Conservation (phyloP, 208 protist genomes). For the Leishmania gerbilli region DNA sequence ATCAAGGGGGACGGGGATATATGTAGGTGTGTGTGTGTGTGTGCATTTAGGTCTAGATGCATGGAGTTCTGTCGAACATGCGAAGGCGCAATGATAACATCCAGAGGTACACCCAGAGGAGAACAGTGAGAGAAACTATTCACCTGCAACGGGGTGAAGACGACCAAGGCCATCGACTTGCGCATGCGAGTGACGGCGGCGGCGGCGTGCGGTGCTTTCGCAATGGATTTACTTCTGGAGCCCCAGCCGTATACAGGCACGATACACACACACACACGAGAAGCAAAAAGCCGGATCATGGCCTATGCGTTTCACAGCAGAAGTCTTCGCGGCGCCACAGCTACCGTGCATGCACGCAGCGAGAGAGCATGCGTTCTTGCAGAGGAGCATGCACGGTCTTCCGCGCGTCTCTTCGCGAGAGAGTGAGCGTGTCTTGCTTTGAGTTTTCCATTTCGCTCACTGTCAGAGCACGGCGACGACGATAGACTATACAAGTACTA, state of each 20-base stretch:
- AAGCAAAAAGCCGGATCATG: background rate
- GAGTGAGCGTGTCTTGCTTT: background rate
- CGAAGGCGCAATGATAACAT: background rate
- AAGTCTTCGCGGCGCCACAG: background rate
- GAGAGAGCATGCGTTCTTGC: background rate
- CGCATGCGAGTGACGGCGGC: background rate
- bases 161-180: background rate
- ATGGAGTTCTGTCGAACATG: background rate
- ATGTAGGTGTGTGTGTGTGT: background rate
- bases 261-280: background rate
- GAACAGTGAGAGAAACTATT: background rate
- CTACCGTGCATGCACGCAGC: background rate
- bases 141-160: background rate
- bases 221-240: background rate
- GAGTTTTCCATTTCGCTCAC: background rate
- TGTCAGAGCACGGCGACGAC: background rate
- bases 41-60: background rate
- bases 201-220: background rate
- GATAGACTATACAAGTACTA: background rate
- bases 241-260: background rate
- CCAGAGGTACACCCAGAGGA: background rate
- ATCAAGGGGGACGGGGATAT: background rate
- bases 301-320: background rate
- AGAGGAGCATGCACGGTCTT: background rate
- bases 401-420: background rate